These are phyloP conservation scores for Fagus crenata DNA, from an alignment of 306 rosid species.

Conservation along the genomic window DNA sequence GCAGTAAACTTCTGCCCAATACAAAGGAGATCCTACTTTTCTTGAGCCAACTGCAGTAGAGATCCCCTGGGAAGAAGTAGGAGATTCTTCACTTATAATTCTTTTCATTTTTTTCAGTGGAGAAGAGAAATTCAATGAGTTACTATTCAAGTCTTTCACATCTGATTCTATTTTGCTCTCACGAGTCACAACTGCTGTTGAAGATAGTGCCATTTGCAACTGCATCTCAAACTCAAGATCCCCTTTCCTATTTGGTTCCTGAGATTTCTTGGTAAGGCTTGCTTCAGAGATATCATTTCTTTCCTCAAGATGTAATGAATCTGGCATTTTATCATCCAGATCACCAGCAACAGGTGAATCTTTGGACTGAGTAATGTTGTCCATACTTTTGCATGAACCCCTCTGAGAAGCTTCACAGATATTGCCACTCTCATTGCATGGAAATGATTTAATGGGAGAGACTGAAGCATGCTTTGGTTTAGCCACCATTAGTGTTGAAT, in stretches of 20 bases:
- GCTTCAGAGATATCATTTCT: slow-evolving; percentile 34
- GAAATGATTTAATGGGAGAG: slow-evolving; percentile 38
- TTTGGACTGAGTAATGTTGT: slow-evolving; percentile 29
- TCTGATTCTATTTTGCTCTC: slow-evolving; percentile 41
- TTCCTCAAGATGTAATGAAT: slow-evolving; percentile 41
- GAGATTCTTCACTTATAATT: slow-evolving; percentile 47
- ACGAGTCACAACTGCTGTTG: slow-evolving; percentile 46
- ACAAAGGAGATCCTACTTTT: slow-evolving; percentile 80
- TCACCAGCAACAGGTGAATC: slow-evolving; percentile 36
- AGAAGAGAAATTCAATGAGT: slow-evolving; percentile 33
- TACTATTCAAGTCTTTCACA: slow-evolving; percentile 23
- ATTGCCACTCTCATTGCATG: slow-evolving; percentile 41
- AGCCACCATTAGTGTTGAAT: slow-evolving; percentile 80
- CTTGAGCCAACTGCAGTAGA: slow-evolving; percentile 82
- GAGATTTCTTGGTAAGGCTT: slow-evolving; percentile 33
- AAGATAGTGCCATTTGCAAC: slow-evolving; percentile 85
- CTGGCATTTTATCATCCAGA: slow-evolving; percentile 26
- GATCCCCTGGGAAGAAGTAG: slow-evolving; percentile 49
- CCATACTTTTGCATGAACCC: slow-evolving; percentile 42
- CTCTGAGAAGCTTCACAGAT: slow-evolving; percentile 45
- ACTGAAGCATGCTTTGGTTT: slow-evolving; percentile 44
- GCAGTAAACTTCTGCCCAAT: slow-evolving; percentile 97
- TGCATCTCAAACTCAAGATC: slow-evolving; percentile 91
- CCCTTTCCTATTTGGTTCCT: slow-evolving; percentile 70
- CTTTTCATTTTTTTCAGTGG: slow-evolving; percentile 56